phyloP scores from a whole-genome alignment of 2,329 filamentous ascomycete species.

The Pseudovirgaria hyperparasitica region DNA sequence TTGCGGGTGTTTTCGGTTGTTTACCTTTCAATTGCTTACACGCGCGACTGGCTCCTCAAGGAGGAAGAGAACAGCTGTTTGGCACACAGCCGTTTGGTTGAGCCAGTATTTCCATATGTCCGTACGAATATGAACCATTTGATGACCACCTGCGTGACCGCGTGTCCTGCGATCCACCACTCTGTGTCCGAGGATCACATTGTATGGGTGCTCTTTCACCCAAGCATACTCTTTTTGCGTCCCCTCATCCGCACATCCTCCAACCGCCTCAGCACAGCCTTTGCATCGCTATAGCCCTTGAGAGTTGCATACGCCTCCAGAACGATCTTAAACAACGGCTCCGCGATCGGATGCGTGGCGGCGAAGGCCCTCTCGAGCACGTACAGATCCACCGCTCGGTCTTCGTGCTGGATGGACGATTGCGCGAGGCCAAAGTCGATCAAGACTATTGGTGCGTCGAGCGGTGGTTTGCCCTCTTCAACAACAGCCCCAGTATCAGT shows the following conservation, averaged over 20 bases:
- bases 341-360: constrained; percentile 82
- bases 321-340: constrained; percentile 61
- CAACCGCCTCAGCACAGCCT: constrained; percentile 62
- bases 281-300: constrained; percentile 66
- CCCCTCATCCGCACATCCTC: constrained; percentile 91
- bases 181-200: no score
- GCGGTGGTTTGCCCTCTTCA: constrained; percentile 9
- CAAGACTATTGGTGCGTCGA: constrained; percentile 66
- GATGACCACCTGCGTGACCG: no score
- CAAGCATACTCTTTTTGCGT: constrained; percentile 93
- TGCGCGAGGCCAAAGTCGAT: constrained; percentile 91
- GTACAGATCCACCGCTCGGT: constrained; percentile 90
- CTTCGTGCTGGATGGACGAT: constrained; percentile 73
- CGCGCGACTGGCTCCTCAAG: no score
- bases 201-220: no score
- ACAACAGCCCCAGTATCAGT: no score
- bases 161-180: no score
- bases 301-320: constrained; percentile 65
- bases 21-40: no score
- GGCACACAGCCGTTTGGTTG: no score
- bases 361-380: constrained; percentile 90
- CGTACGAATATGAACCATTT: no score
- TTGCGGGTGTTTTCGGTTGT: no score
- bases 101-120: no score
- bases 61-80: no score